A percentile compares a stretch with the other conserved stretches of the same genome.
These are phyloP conservation scores for Rhazya stricta DNA, from an alignment of 257 asterid species.

Conservation along the genomic window DNA sequence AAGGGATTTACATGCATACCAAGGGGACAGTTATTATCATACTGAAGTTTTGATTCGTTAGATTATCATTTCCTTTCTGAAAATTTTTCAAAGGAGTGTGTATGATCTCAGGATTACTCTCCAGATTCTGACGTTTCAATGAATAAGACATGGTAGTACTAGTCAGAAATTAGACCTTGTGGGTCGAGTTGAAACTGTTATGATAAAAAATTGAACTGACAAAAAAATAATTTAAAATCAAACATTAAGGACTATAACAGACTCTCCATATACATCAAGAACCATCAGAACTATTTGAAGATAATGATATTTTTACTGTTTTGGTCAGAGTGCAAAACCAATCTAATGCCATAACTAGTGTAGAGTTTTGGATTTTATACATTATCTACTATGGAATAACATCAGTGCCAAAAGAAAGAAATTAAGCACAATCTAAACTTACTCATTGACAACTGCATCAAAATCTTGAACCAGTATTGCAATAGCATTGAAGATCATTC, in stretches of 20 bases:
- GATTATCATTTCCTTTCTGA: neutral
- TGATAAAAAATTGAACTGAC: neutral
- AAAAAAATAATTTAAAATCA: too few species aligned
- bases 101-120: neutral
- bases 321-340: neutral
- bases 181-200: neutral
- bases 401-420: neutral
- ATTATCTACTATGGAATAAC: neutral
- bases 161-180: neutral
- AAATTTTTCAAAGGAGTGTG: neutral
- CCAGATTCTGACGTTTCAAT: neutral
- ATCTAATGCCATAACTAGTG: neutral
- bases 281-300: neutral
- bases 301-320: neutral
- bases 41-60: neutral
- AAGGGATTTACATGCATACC: neutral
- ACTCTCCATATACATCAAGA: neutral
- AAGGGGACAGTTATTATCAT: neutral
- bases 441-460: slow-evolving; percentile 84
- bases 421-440: slow-evolving; percentile 23
- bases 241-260: too few species aligned
- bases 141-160: neutral
- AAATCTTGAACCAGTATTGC: slow-evolving; percentile 91
- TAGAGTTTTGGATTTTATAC: neutral
- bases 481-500: slow-evolving; percentile 87